These are phyloP conservation scores for Saururus chinensis DNA, from an alignment of 164 flowering plant genomes.

Conservation along the genomic window DNA sequence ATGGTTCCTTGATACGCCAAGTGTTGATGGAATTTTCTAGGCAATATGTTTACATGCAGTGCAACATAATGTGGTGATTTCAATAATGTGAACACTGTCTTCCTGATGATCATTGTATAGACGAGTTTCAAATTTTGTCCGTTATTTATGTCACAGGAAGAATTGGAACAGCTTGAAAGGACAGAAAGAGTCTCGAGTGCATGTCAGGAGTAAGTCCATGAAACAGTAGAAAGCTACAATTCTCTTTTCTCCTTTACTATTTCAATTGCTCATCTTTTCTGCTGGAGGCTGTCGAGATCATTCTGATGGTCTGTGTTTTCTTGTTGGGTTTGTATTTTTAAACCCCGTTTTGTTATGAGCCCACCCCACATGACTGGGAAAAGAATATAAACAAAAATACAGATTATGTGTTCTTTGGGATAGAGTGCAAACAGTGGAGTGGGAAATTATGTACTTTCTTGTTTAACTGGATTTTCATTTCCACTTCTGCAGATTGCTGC, in stretches of 20 bases:
- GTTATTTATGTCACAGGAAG: constrained; percentile 39
- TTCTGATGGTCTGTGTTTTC: background rate
- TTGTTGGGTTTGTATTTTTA: no score
- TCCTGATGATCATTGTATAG: background rate
- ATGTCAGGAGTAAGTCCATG: constrained; percentile 61
- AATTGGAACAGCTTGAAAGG: constrained; percentile 65
- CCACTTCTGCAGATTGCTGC: constrained; percentile 30
- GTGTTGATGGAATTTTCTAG: no score
- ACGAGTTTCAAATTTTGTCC: background rate
- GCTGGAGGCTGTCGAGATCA: background rate
- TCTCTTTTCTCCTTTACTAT: background rate
- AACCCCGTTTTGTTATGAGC: no score
- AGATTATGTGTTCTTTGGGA: no score
- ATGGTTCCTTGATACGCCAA: no score
- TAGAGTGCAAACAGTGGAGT: no score
- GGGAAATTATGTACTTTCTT: background rate
- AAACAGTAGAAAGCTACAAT: background rate
- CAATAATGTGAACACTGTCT: background rate
- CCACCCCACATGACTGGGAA: no score
- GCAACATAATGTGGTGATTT: background rate
- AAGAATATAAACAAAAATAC: no score
- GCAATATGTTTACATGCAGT: background rate
- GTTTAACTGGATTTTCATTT: background rate
- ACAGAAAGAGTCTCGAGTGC: constrained; percentile 55
- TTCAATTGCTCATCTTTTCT: background rate